Evolutionary conservation across 73 alveolate genomes (phyloP).

Genomic region (Uronychia binucleata): DNA sequence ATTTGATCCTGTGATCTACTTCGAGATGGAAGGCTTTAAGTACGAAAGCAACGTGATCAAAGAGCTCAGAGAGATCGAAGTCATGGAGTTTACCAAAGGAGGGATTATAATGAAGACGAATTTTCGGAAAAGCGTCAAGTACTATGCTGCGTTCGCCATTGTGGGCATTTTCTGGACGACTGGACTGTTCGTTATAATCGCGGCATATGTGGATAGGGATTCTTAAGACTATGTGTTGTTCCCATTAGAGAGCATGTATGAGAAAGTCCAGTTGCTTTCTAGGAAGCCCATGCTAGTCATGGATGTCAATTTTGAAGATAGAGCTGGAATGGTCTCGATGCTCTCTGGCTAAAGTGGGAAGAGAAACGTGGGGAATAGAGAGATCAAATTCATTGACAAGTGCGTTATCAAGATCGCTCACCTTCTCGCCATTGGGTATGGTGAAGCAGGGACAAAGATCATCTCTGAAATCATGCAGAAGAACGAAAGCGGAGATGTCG

Average conservation of each 20-base stretch:
- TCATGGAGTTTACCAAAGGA: background rate
- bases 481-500: conserved; percentile 58
- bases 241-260: background rate
- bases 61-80: background rate
- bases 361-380: background rate
- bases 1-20: background rate
- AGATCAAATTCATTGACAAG: conserved; percentile 47
- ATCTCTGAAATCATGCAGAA: conserved; percentile 72
- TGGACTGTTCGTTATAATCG: background rate
- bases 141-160: background rate
- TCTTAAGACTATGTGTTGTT: background rate
- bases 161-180: background rate
- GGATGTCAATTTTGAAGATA: background rate
- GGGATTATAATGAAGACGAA: background rate
- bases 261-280: background rate
- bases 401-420: conserved; percentile 82
- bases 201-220: background rate
- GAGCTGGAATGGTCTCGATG: background rate
- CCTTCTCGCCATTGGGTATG: conserved; percentile 82
- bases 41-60: background rate
- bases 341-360: background rate
- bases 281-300: background rate
- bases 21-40: background rate
- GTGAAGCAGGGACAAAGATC: conserved; percentile 83
- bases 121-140: background rate